Conservation (phyloP, 768 basidiomycete species). For the Mrakia frigida region DNA sequence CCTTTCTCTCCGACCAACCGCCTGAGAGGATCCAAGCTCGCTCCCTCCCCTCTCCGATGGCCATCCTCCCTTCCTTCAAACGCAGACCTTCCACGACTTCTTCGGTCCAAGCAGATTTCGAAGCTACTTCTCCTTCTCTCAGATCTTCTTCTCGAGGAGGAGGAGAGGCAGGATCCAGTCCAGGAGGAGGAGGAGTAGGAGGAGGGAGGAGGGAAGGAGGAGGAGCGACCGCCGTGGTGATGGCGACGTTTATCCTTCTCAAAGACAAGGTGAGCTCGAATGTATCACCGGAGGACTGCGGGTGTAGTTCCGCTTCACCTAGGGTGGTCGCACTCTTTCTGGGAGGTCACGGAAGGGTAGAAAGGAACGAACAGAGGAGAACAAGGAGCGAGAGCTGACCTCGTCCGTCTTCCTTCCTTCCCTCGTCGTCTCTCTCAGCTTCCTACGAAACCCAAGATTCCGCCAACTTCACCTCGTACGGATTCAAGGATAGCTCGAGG, state of each 20-base stretch:
- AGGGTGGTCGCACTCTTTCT: no score
- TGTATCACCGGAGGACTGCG: background rate
- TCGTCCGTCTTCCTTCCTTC: background rate
- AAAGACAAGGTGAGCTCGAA: background rate
- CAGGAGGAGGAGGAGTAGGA: background rate
- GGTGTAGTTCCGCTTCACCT: background rate
- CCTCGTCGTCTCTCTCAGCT: background rate
- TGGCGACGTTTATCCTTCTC: background rate
- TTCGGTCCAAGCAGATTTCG: background rate
- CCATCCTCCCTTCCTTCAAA: conserved; percentile 14
- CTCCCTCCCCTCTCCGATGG: background rate
- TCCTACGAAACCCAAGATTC: background rate
- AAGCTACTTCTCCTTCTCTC: background rate
- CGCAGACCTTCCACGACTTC: background rate
- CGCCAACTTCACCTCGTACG: background rate
- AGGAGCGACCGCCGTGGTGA: background rate
- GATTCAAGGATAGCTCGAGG: background rate
- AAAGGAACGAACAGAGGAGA: background rate
- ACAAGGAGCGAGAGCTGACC: background rate
- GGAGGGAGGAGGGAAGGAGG: background rate
- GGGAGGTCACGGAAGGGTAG: background rate
- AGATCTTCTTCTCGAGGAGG: background rate
- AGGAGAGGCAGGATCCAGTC: background rate
- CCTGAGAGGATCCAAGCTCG: no score
- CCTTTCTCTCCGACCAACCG: background rate